These are phyloP conservation scores for Melanopsichium pennsylvanicum DNA, from an alignment of 1,284 basidiomycete species.

Conservation along the genomic window DNA sequence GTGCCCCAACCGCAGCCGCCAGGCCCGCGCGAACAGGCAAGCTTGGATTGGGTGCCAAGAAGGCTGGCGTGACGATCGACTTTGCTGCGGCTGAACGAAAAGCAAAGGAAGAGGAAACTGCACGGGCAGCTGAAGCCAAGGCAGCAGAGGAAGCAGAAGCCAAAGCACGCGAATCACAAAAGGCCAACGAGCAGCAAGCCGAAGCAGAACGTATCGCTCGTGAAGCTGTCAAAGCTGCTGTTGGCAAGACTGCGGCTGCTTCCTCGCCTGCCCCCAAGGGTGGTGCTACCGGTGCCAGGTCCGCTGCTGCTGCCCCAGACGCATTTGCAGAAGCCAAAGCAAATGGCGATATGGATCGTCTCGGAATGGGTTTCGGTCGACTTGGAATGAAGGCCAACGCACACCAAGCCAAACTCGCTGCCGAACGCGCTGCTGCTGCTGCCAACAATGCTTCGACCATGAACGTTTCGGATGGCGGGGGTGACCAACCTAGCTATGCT, in stretches of 20 bases:
- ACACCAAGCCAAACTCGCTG: conserved; percentile 46
- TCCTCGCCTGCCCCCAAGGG: conserved; percentile 14
- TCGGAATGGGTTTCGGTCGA: conserved; percentile 81
- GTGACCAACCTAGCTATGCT: conserved; percentile 76
- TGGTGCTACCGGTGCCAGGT: conserved; percentile 9
- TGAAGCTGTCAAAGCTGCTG: conserved; percentile 49
- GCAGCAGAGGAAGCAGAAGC: conserved; percentile 49
- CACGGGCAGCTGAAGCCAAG: conserved; percentile 30
- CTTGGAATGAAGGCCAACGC: conserved; percentile 71
- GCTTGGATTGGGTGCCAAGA: conserved; percentile 60
- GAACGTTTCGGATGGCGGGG: conserved; percentile 28
- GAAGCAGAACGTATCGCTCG: conserved; percentile 52
- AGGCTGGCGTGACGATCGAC: conserved; percentile 54
- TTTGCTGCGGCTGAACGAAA: conserved; percentile 63
- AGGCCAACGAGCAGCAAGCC: conserved; percentile 42
- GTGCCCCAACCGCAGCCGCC: conserved; percentile 16
- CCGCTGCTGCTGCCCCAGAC: conserved; percentile 24
- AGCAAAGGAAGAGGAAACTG: conserved; percentile 59
- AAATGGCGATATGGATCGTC: conserved; percentile 72
- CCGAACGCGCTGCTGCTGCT: conserved; percentile 42
- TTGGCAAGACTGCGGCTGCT: conserved; percentile 22
- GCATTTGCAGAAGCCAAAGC: conserved; percentile 65
- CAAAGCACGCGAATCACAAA: conserved; percentile 37
- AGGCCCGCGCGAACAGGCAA: conserved; percentile 52
- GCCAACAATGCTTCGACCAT: conserved; percentile 36